Base-by-base conservation (phyloP, 164 flowering plant species). In the Vitis riparia region DNA sequence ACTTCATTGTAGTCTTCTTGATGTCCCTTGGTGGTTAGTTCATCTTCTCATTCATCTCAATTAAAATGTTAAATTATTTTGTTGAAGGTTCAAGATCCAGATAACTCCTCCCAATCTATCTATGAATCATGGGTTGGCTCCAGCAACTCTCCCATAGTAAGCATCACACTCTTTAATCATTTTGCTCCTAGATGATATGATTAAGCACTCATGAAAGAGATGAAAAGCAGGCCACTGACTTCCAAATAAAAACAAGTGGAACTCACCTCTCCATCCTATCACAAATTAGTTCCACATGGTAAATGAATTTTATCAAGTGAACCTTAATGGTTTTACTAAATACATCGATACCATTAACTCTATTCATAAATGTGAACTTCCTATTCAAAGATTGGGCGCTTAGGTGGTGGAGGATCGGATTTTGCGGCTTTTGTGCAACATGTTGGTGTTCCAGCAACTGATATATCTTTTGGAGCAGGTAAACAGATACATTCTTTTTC, bases 391-490 rank as follows among this genome's bases (percentile, higher is more conserved):
- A 75, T 85, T 65, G 89, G 79, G 37, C 80, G 89, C 67, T 72
- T 87, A 74, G 88, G 89, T 51, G 87, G 83, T 37, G 90, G 80
- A 55, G 90, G 91, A 60, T 87, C 93, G 51, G 93, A 91, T 71
- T 87, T 68, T 80, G 85, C 88, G 49, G 76, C 96, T 51, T 91
- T 91, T 74, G 76, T 91, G 30, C 96, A 91, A 71, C 93, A 91
- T 72, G 73, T 89, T 37, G 93, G 96, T 63, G 70, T 86, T 78
- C 90, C 96, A 66, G 71, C 89, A 59, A 77, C 80, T 61, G 90
- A 86, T 63, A 76, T 91, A 72, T 64, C 60, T 63, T 89, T 81
- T 76, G 93, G 90, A 59, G 77, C 56, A 71, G 93, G 96, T 89
- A 81, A 74, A 16, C 8, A 10, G 30, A 51, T n/a, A 37, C 30